Conservation (phyloP, 768 basidiomycete genomes). For the Rubroboletus satanas region DNA sequence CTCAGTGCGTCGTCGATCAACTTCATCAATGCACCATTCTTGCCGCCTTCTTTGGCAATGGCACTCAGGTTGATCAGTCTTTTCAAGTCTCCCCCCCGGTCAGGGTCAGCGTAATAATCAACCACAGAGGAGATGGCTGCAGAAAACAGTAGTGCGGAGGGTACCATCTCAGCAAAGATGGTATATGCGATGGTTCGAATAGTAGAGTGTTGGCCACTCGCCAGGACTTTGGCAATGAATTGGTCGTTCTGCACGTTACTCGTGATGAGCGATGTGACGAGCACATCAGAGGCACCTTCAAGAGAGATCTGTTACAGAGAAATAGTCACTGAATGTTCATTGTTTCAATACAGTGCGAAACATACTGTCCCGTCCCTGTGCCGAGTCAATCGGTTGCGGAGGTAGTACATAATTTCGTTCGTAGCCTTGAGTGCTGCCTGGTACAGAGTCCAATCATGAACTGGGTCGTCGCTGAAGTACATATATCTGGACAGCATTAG, state of each 20-base stretch:
- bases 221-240: slow-evolving; percentile 19
- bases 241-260: slow-evolving; percentile 22
- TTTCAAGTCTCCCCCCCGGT: slow-evolving; percentile 27
- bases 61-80: slow-evolving; percentile 39
- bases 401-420: slow-evolving; percentile 21
- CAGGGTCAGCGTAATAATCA: slow-evolving; percentile 53
- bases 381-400: slow-evolving; percentile 22
- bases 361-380: slow-evolving; percentile 21
- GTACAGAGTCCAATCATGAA: slow-evolving; percentile 33
- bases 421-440: slow-evolving; percentile 26
- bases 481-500: slow-evolving; percentile 31
- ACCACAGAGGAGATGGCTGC: slow-evolving; percentile 53
- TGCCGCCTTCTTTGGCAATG: slow-evolving; percentile 22
- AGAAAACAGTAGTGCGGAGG: slow-evolving; percentile 54
- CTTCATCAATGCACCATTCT: slow-evolving; percentile 33
- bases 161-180: slow-evolving; percentile 52
- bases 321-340: background rate
- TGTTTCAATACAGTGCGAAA: background rate
- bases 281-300: slow-evolving; percentile 16
- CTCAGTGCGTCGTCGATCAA: slow-evolving; percentile 48
- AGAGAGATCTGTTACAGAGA: slow-evolving; percentile 15
- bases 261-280: slow-evolving; percentile 19
- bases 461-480: slow-evolving; percentile 32
- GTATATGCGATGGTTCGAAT: slow-evolving; percentile 41
- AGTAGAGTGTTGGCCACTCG: slow-evolving; percentile 1